Base-by-base conservation (phyloP, 805 yeast species). In the Zygosaccharomyces siamensis region DNA sequence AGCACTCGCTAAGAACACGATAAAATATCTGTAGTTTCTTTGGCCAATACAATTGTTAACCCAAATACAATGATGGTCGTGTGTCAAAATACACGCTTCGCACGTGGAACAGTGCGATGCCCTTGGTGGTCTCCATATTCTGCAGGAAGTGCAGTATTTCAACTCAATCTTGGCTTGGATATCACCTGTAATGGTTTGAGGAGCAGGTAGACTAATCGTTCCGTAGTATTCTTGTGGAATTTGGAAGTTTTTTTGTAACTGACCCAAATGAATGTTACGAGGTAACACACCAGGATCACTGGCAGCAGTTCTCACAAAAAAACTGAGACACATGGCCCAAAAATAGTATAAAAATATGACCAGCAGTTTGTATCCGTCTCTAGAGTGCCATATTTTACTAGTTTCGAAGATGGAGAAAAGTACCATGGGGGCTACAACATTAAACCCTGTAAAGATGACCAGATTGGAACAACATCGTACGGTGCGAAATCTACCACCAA, bases 31-130 rank as follows among this genome's bases (percentile, higher is more conserved):
- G 63, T 86, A 86, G 59, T 86, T 87, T 47, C 86, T 66, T 51
- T 79, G 78, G 1, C 95, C 96, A 37, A 87, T 75, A 62, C 96
- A 87, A 56, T 81, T 86, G 58, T 84, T 83, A 43, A 87, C 61
- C 79, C 86, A 80, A 31, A 72, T 56, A 60, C 90, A 84, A 63
- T 82, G 88, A 59, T 82, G 88, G 60, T 86, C 95, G 60, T 81
- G 84, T 49, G 72, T 63, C 31, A 72, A 61, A 16, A 86, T 71
- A 59, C 96, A 88, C 6, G 72, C 71, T 52, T 79, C 79, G 66
- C 96, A 87, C 2, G 72, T 71, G 1, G 82, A 73, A 59, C 96
- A 87, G 64, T 87, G 96, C 47, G 84, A 78, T 0, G 89, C 68
- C 46, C 95, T 67, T 1, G 89, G 87, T 7, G 89, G 84, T 54